Conservation (phyloP, 1,284 basidiomycete species). For the Cutaneotrichosporon mucoides region DNA sequence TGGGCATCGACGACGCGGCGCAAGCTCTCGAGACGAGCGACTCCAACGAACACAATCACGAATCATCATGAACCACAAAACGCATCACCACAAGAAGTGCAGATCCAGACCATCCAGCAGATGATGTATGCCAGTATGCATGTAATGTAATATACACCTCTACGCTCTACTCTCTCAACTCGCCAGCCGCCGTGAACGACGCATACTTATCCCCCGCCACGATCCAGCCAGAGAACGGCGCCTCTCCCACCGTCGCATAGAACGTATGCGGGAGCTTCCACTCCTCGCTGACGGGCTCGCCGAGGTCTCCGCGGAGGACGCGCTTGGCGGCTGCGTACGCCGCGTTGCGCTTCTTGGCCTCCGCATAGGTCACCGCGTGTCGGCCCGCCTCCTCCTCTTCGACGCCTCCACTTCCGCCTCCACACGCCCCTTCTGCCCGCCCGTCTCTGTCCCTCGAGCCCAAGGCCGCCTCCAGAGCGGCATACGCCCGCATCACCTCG, state of each 20-base stretch:
- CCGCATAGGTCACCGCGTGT: constrained; percentile 43
- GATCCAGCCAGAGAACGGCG: constrained; percentile 62
- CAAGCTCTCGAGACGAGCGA: no score
- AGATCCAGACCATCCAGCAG: neutral
- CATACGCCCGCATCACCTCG: constrained; percentile 53
- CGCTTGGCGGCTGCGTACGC: constrained; percentile 55
- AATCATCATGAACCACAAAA: no score
- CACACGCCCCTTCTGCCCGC: no score
- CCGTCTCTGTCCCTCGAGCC: no score
- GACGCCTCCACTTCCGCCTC: no score
- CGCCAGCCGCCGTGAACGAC: constrained; percentile 45
- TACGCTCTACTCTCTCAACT: neutral
- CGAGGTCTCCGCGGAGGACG: constrained; percentile 49
- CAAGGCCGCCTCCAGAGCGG: constrained; percentile 18
- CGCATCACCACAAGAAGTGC: neutral
- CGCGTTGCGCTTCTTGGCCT: constrained; percentile 45
- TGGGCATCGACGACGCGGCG: no score
- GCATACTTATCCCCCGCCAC: constrained; percentile 56
- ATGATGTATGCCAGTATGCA: constrained; percentile 1
- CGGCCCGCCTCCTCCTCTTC: neutral
- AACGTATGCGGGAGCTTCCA: constrained; percentile 16
- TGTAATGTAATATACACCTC: neutral
- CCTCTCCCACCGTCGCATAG: constrained; percentile 3
- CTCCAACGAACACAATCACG: no score
- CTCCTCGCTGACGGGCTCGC: constrained; percentile 11